Percentiles rank a stretch among this genome's conserved stretches.
phyloP scores from a whole-genome alignment of 345 rosid species.

The Rhizophora mangle region DNA sequence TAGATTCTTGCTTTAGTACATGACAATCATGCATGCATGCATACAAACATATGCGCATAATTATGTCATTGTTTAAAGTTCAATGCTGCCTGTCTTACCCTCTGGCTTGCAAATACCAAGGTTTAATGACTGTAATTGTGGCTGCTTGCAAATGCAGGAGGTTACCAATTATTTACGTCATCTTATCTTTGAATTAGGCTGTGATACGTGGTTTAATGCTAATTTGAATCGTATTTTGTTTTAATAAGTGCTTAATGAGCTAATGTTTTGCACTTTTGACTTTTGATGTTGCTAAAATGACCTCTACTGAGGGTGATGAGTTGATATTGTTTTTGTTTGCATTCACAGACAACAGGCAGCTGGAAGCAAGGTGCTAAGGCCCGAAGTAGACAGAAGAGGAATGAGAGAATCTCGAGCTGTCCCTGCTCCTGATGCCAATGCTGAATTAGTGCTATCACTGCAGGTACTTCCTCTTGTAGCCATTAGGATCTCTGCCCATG shows the following conservation, averaged over 20 bases:
- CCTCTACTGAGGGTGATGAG: neutral
- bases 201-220: neutral
- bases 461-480: constrained; percentile 48
- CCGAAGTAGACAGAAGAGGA: constrained; percentile 68
- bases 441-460: constrained; percentile 76
- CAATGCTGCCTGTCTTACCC: neutral
- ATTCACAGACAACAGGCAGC: constrained; percentile 66
- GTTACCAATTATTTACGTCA: neutral
- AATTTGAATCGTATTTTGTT: neutral
- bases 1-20: no score
- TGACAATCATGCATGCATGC: no score
- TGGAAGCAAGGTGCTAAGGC: constrained; percentile 70
- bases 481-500: neutral
- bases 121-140: neutral
- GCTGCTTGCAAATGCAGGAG: neutral
- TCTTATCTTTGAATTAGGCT: constrained; percentile 1
- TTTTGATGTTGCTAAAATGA: neutral
- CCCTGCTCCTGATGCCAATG: constrained; percentile 96
- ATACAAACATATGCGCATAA: no score
- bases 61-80: neutral
- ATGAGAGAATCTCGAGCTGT: constrained; percentile 83
- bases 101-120: neutral
- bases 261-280: constrained; percentile 2
- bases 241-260: neutral
- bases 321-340: constrained; percentile 14